Conservation (phyloP, 140 eudicot genomes). For the Flaveria floridana region DNA sequence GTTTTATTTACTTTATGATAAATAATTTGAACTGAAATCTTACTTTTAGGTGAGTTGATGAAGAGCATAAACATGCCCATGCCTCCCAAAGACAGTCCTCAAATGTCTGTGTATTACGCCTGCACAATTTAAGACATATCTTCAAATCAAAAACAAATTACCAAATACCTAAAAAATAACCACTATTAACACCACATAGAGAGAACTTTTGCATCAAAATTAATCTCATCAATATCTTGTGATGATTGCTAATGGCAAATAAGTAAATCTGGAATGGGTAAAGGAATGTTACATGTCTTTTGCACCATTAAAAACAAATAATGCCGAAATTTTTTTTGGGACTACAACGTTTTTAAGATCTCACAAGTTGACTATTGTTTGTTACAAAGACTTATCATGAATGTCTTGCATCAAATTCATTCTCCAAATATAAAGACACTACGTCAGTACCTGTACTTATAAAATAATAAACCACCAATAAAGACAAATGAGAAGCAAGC, state of each 20-base stretch:
- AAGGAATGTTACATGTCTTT: background rate
- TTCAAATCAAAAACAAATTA: slow-evolving; percentile 23
- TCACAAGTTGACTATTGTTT: slow-evolving; percentile 11
- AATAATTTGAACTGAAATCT: slow-evolving; percentile 30
- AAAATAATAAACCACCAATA: slow-evolving; percentile 92
- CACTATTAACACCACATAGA: background rate
- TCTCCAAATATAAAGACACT: slow-evolving; percentile 11
- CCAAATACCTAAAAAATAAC: background rate
- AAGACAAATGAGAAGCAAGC: slow-evolving; percentile 86
- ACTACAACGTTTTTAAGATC: background rate
- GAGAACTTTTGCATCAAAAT: slow-evolving; percentile 10
- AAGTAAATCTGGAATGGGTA: background rate
- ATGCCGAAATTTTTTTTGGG: background rate
- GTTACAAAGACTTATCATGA: slow-evolving; percentile 10
- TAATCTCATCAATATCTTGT: background rate
- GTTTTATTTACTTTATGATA: slow-evolving; percentile 23
- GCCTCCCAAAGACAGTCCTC: slow-evolving; percentile 99
- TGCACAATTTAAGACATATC: slow-evolving; percentile 37
- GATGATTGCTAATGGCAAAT: background rate
- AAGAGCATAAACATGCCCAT: slow-evolving; percentile 96
- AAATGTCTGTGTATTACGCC: slow-evolving; percentile 74
- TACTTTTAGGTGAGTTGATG: slow-evolving; percentile 93
- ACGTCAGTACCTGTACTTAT: slow-evolving; percentile 77
- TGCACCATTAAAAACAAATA: slow-evolving; percentile 7
- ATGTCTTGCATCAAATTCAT: slow-evolving; percentile 8